A percentile compares a stretch with the other conserved stretches of the same genome.
Conservation (phyloP, 495 filamentous ascomycete species). For the Oleoguttula mirabilis region DNA sequence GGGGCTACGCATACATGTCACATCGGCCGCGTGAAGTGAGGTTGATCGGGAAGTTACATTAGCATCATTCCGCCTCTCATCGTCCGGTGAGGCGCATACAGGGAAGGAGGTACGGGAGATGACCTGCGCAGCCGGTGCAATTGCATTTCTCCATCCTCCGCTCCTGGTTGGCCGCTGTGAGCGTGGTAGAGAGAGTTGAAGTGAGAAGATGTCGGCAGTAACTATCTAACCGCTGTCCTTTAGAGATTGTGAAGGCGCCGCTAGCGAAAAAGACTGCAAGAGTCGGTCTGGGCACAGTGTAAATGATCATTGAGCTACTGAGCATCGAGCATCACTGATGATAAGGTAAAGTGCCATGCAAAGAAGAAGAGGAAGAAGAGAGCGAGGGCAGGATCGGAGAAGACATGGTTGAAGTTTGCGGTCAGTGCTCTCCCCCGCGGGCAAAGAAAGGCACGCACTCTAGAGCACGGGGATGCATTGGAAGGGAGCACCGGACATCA, state of each 20-base stretch:
- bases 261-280: slow-evolving; percentile 59
- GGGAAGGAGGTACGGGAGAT: too few relatives aligned
- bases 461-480: slow-evolving; percentile 2
- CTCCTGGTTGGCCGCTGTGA: too few relatives aligned
- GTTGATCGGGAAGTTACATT: too few relatives aligned
- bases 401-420: slow-evolving; percentile 1
- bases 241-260: slow-evolving; percentile 48
- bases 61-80: too few relatives aligned
- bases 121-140: too few relatives aligned
- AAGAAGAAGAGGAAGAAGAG: slow-evolving; percentile 28
- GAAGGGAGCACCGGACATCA: slow-evolving; percentile 1
- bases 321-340: slow-evolving; percentile 39
- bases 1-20: too few relatives aligned
- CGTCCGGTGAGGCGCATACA: too few relatives aligned
- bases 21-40: too few relatives aligned
- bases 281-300: slow-evolving; percentile 44
- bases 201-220: slow-evolving; percentile 52
- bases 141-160: too few relatives aligned
- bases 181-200: too few relatives aligned
- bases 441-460: slow-evolving; percentile 11
- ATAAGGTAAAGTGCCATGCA: slow-evolving; percentile 50
- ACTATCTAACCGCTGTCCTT: slow-evolving; percentile 65
- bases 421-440: slow-evolving; percentile 6
- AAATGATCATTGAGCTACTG: slow-evolving; percentile 53
- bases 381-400: not conserved